phyloP scores from a whole-genome alignment of 1,284 basidiomycete genomes.

The Sporisorium sorghi region DNA sequence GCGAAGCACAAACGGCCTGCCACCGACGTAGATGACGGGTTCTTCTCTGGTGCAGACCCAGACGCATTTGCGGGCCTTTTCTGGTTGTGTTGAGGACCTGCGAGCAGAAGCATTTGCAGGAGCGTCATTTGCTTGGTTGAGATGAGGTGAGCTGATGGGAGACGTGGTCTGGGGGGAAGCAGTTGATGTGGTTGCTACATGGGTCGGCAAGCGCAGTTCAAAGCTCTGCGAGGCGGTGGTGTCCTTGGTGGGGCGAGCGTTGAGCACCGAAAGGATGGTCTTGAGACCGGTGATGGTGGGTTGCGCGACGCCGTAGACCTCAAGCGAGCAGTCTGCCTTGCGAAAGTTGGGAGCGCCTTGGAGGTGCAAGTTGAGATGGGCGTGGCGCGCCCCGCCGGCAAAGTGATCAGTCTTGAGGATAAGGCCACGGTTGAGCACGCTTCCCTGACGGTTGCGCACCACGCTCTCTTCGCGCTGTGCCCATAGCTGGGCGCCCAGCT shows the following conservation, averaged over 20 bases:
- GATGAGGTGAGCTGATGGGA: constrained; percentile 21
- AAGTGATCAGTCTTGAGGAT: constrained; percentile 83
- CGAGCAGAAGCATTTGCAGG: neutral
- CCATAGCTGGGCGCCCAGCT: constrained; percentile 45
- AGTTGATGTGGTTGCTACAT: constrained; percentile 9
- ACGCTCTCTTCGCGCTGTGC: constrained; percentile 70
- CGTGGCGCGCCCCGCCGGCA: constrained; percentile 45
- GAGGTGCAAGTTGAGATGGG: constrained; percentile 83
- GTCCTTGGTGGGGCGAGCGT: constrained; percentile 65
- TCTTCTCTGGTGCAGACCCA: constrained; percentile 77
- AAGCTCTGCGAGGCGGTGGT: constrained; percentile 20
- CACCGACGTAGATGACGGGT: constrained; percentile 95
- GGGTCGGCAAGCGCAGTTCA: constrained; percentile 21
- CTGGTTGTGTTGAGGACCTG: constrained; percentile 13
- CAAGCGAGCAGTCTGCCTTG: constrained; percentile 73
- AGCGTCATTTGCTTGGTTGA: constrained; percentile 1
- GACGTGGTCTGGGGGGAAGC: constrained; percentile 16
- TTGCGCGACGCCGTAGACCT: constrained; percentile 76
- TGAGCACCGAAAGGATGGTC: constrained; percentile 87
- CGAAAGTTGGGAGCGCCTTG: constrained; percentile 95
- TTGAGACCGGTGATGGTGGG: constrained; percentile 92
- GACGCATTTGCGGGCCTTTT: constrained; percentile 66
- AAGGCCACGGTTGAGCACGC: constrained; percentile 87
- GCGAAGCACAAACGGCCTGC: constrained; percentile 92
- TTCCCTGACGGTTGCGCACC: constrained; percentile 87